A percentile compares a stretch with the other conserved stretches of the same genome.
These are phyloP conservation scores for Penicillium sp. DNA, from an alignment of 2,329 filamentous ascomycete genomes.

Conservation along the genomic window DNA sequence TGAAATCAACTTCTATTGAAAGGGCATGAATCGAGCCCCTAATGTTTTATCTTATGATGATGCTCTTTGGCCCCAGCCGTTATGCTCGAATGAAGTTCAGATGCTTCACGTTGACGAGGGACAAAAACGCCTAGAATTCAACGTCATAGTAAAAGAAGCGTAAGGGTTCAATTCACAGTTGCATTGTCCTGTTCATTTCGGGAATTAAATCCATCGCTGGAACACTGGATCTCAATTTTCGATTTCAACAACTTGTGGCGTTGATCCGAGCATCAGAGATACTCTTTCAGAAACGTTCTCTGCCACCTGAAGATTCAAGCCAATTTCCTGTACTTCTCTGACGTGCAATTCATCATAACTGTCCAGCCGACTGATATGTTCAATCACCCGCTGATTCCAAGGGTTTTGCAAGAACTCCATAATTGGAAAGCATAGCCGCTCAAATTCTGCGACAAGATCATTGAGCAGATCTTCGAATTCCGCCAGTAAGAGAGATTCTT, in stretches of 20 bases:
- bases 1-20: too few species aligned
- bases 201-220: too few species aligned
- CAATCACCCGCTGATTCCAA: slow-evolving; percentile 9
- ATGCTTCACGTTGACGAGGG: too few species aligned
- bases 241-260: slow-evolving; percentile 6
- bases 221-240: background rate
- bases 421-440: slow-evolving; percentile 2
- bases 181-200: too few species aligned
- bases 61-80: too few species aligned
- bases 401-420: slow-evolving; percentile 10
- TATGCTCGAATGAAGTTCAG: too few species aligned
- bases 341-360: slow-evolving; percentile 10
- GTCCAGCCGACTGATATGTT: slow-evolving; percentile 5
- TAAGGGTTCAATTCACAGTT: too few species aligned
- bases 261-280: background rate
- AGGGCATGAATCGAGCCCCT: too few species aligned
- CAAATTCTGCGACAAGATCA: slow-evolving; percentile 6
- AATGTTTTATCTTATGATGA: background rate
- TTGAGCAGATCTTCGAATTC: slow-evolving; percentile 7
- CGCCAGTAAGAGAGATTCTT: slow-evolving; percentile 4
- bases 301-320: background rate
- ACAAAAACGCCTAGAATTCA: too few species aligned
- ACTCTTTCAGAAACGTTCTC: background rate
- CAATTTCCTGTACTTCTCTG: background rate
- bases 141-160: too few species aligned